phyloP scores from a whole-genome alignment of 106 monocot genomes.

The Amphibolis antarctica region DNA sequence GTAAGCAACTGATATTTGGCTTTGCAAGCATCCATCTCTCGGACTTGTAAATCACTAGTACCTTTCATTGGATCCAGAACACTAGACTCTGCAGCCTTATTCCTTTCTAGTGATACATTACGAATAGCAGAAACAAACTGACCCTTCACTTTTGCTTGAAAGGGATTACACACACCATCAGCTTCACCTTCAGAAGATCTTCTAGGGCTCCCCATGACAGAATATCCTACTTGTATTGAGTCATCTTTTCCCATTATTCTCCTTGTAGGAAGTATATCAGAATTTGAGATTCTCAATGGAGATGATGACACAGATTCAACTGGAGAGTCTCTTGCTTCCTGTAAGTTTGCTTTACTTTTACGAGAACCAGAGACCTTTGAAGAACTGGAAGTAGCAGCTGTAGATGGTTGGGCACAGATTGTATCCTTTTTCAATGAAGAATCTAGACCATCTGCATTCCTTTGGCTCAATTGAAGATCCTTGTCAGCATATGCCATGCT shows the following conservation, averaged over 20 bases:
- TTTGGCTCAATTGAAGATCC: constrained; percentile 10
- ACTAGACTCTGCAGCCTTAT: constrained; percentile 14
- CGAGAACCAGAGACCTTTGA: constrained; percentile 65
- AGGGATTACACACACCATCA: constrained; percentile 15
- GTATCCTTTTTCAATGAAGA: constrained; percentile 20
- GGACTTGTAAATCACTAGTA: constrained; percentile 11
- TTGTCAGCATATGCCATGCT: constrained; percentile 10
- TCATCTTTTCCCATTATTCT: constrained; percentile 25
- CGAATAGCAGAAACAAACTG: constrained; percentile 7
- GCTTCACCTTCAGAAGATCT: constrained; percentile 23
- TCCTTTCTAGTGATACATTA: constrained; percentile 15
- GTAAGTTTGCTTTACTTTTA: constrained; percentile 43
- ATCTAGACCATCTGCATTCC: constrained; percentile 11
- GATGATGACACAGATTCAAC: constrained; percentile 92
- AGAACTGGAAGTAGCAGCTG: constrained; percentile 65
- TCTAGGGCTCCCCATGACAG: constrained; percentile 19
- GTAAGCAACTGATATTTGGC: constrained; percentile 13
- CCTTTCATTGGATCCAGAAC: constrained; percentile 13
- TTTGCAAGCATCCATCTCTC: constrained; percentile 8
- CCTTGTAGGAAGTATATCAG: constrained; percentile 20
- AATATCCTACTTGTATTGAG: constrained; percentile 17
- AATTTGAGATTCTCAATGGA: constrained; percentile 37
- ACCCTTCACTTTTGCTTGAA: constrained; percentile 11
- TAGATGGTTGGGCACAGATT: constrained; percentile 23
- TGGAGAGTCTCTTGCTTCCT: constrained; percentile 53